Conservation (phyloP, 176 grass and related monocot genomes). For the Eragrostis nindensis region DNA sequence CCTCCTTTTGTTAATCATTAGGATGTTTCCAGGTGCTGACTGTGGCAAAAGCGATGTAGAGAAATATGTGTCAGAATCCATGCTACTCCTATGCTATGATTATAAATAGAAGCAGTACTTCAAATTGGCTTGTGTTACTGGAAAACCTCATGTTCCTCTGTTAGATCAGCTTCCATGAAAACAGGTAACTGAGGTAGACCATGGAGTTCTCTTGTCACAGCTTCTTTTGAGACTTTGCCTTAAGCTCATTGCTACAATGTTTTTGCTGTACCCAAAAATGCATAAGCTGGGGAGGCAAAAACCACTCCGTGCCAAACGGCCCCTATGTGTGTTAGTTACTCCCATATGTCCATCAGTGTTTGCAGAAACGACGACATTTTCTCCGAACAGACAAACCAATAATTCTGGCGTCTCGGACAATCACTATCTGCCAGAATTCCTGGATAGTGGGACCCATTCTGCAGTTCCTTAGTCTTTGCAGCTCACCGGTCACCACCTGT, state of each 20-base stretch:
- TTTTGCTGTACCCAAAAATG: too few species aligned
- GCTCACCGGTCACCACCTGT: slow-evolving; percentile 35
- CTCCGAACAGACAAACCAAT: slow-evolving; percentile 29
- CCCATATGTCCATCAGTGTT: slow-evolving; percentile 1
- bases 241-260: too few species aligned
- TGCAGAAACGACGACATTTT: slow-evolving; percentile 24
- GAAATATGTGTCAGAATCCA: background rate
- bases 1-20: slow-evolving; percentile 11
- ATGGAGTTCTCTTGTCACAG: too few species aligned
- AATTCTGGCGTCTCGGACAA: slow-evolving; percentile 21
- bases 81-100: background rate
- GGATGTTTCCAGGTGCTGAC: slow-evolving; percentile 22
- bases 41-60: background rate
- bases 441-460: slow-evolving; percentile 14
- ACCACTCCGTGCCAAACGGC: too few species aligned
- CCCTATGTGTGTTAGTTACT: too few species aligned
- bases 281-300: too few species aligned
- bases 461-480: slow-evolving; percentile 30
- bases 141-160: slow-evolving; percentile 23
- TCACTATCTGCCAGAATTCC: slow-evolving; percentile 50
- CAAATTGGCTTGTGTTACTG: slow-evolving; percentile 6
- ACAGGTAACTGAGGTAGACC: slow-evolving; percentile 8
- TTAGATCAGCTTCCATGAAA: slow-evolving; percentile 43
- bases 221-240: too few species aligned
- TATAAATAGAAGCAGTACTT: background rate